Conservation (phyloP, 176 grass and related monocot genomes). For the Triticum dicoccoides region DNA sequence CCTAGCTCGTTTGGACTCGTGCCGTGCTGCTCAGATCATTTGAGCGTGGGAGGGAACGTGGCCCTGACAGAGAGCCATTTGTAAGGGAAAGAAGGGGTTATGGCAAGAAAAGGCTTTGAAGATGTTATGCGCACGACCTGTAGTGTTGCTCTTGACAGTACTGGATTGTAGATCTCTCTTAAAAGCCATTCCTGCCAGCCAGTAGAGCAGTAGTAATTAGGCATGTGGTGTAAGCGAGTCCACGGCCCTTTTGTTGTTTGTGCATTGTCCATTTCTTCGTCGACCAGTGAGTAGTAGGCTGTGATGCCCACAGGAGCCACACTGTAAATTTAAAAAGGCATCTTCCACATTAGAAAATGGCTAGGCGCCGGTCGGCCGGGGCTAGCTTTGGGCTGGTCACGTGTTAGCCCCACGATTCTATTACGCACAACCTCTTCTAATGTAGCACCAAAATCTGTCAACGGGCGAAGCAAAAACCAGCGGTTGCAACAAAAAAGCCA, state of each 20-base stretch:
- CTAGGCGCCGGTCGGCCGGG: no score
- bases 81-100: background rate
- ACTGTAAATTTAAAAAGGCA: no score
- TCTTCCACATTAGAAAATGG: no score
- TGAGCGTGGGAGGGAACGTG: background rate
- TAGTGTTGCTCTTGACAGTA: background rate
- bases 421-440: no score
- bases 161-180: background rate
- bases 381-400: no score
- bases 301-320: background rate
- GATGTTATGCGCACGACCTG: background rate
- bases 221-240: background rate
- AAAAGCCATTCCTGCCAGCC: background rate
- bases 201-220: background rate
- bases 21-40: slow-evolving; percentile 3
- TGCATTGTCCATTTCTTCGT: background rate
- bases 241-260: slow-evolving; percentile 3
- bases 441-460: no score
- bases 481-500: no score
- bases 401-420: no score
- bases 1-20: background rate
- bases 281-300: slow-evolving; percentile 14
- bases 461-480: no score
- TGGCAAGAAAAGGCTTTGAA: background rate
- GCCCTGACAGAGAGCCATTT: background rate